Percentiles rank a stretch among this genome's conserved stretches.
phyloP scores from a whole-genome alignment of 2,329 filamentous ascomycete species.

The Penicillium sp. region DNA sequence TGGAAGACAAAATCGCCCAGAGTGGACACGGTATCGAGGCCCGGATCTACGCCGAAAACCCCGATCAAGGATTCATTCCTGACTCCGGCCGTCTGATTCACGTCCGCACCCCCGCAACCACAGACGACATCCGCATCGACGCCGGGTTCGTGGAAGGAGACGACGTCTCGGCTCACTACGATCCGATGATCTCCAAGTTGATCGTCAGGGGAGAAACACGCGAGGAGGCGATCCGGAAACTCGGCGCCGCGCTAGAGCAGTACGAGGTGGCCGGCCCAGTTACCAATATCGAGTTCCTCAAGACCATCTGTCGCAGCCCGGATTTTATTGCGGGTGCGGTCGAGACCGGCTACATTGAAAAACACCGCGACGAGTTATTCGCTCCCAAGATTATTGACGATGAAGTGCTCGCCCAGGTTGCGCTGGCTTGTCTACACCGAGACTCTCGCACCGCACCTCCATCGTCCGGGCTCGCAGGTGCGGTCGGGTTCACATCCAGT shows the following conservation, averaged over 20 bases:
- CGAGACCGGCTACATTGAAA: conserved; percentile 94
- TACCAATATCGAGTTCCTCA: conserved; percentile 96
- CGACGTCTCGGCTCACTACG: conserved; percentile 90
- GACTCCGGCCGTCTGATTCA: conserved; percentile 88
- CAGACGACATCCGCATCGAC: conserved; percentile 80
- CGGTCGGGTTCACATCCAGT: conserved; percentile 60
- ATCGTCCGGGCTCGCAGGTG: conserved; percentile 31
- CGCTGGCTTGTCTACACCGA: conserved; percentile 67
- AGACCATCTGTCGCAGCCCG: conserved; percentile 75
- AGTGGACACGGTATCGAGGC: conserved; percentile 91
- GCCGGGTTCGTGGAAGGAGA: conserved; percentile 90
- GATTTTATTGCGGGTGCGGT: conserved; percentile 85
- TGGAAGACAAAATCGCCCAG: conserved; percentile 67
- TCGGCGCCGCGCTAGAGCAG: conserved; percentile 74
- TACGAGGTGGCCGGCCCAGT: conserved; percentile 92
- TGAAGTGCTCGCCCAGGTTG: conserved; percentile 83
- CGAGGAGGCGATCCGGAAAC: conserved; percentile 76
- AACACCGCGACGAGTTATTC: conserved; percentile 79
- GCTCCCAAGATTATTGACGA: conserved; percentile 58
- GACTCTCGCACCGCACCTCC: conserved; percentile 34
- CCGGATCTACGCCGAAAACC: conserved; percentile 94
- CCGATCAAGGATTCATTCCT: conserved; percentile 85
- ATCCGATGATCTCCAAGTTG: conserved; percentile 98
- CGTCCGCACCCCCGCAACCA: conserved; percentile 67
- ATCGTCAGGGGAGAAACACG: conserved; percentile 82